A percentile compares a stretch with the other conserved stretches of the same genome.
phyloP scores from a whole-genome alignment of 1,284 basidiomycete species.

The Ceratobasidium papillatum region DNA sequence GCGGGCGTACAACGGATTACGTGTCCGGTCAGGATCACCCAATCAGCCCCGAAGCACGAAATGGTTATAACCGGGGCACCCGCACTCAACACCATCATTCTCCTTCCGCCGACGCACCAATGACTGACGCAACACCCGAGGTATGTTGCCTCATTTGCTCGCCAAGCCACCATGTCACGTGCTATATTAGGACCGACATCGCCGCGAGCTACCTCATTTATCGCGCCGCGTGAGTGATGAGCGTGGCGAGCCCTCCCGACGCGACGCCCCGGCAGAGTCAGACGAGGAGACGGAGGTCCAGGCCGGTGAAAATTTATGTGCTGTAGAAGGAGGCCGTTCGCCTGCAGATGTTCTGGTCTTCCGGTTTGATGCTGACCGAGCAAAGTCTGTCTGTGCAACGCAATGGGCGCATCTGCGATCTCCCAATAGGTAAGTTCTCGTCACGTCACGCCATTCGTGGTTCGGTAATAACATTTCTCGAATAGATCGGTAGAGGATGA shows the following conservation, averaged over 20 bases:
- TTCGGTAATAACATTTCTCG: slow-evolving; percentile 2
- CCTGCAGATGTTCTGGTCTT: slow-evolving; percentile 38
- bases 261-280: not conserved
- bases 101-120: slow-evolving; percentile 32
- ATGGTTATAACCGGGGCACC: slow-evolving; percentile 38
- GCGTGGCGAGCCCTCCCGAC: not conserved
- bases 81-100: slow-evolving; percentile 23
- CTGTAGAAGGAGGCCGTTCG: slow-evolving; percentile 36
- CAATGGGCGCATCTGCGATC: slow-evolving; percentile 35
- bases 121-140: slow-evolving; percentile 19
- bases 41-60: slow-evolving; percentile 34
- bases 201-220: not conserved
- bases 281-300: slow-evolving; percentile 36
- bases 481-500: slow-evolving; percentile 34
- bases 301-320: slow-evolving; percentile 36
- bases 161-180: slow-evolving; percentile 15
- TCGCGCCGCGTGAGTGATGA: slow-evolving; percentile 25
- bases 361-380: slow-evolving; percentile 39
- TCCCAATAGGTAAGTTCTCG: slow-evolving; percentile 15
- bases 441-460: slow-evolving; percentile 4
- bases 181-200: slow-evolving; percentile 32
- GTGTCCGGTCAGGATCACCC: slow-evolving; percentile 31
- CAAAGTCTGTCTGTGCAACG: slow-evolving; percentile 34
- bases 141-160: slow-evolving; percentile 1
- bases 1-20: slow-evolving; percentile 39